These are phyloP conservation scores for Candida glaebosa DNA, from an alignment of 805 yeast genomes.

Conservation along the genomic window DNA sequence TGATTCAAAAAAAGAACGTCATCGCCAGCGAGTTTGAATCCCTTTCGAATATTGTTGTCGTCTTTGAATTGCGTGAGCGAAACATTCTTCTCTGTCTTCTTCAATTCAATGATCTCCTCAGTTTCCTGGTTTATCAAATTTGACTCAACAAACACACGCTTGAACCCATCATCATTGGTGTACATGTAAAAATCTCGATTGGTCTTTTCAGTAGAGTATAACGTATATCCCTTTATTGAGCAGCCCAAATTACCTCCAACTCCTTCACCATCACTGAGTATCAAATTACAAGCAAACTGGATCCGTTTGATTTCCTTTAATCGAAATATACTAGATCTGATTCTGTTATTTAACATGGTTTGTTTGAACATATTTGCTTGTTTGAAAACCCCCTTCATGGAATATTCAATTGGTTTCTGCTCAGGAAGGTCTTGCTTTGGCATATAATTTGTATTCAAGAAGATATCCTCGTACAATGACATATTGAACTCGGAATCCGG, in stretches of 20 bases:
- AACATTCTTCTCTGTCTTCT: conserved; percentile 24
- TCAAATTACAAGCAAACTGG: conserved; percentile 58
- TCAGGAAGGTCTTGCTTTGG: conserved; percentile 11
- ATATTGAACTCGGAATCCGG: conserved; percentile 28
- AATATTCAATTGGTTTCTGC: conserved; percentile 1
- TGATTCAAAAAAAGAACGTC: conserved; percentile 23
- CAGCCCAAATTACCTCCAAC: conserved; percentile 44
- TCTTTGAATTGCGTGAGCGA: conserved; percentile 34
- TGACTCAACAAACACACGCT: conserved; percentile 49
- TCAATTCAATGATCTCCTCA: conserved; percentile 46
- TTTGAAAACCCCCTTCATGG: conserved; percentile 7
- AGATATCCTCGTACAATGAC: conserved; percentile 51
- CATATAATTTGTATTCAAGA: conserved; percentile 48
- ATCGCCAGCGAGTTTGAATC: conserved; percentile 22
- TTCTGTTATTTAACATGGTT: conserved; percentile 9
- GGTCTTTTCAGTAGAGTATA: conserved; percentile 53
- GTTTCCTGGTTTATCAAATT: conserved; percentile 36
- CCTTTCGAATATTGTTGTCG: conserved; percentile 29
- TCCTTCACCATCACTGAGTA: conserved; percentile 45
- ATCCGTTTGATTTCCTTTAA: conserved; percentile 62
- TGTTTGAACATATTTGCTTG: conserved; percentile 16
- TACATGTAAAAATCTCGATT: conserved; percentile 22
- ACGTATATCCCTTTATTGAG: conserved; percentile 68
- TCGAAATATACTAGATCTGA: conserved; percentile 36
- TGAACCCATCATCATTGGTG: conserved; percentile 23